These are phyloP conservation scores for Kentomonas sorsogonicus DNA, from an alignment of 208 protist genomes.

Conservation along the genomic window DNA sequence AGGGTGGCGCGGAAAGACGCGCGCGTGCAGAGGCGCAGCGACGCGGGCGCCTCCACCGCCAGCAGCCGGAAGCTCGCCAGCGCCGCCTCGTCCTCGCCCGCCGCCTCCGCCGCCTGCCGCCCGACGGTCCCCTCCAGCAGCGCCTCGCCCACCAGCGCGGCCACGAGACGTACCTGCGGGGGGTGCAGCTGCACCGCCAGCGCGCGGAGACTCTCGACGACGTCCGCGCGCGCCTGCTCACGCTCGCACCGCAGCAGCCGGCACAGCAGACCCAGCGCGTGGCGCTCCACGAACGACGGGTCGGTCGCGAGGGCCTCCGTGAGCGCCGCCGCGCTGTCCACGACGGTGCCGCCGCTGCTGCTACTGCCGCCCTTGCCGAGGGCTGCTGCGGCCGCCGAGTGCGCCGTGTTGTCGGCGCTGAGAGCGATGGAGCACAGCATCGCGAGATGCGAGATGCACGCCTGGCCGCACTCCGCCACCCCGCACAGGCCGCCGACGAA, in stretches of 20 bases:
- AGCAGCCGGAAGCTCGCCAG: constrained; percentile 49
- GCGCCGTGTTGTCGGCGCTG: constrained; percentile 11
- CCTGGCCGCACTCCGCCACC: constrained; percentile 62
- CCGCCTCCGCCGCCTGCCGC: constrained; percentile 22
- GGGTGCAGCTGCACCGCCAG: constrained; percentile 63
- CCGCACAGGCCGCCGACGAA: constrained; percentile 79
- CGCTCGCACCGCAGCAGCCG: constrained; percentile 54
- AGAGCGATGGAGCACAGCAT: constrained; percentile 58
- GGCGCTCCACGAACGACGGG: constrained; percentile 25
- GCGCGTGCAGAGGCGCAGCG: constrained; percentile 59
- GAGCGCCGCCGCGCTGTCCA: too few species aligned
- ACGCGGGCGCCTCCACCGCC: constrained; percentile 40
- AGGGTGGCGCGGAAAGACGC: constrained; percentile 61
- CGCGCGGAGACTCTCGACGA: constrained; percentile 52
- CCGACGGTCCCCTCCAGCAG: constrained; percentile 56
- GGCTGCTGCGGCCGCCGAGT: not conserved
- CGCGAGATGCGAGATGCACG: constrained; percentile 68
- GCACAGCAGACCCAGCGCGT: constrained; percentile 51
- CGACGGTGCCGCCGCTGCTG: constrained; percentile 22
- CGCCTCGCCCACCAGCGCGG: constrained; percentile 44
- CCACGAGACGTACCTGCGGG: constrained; percentile 29
- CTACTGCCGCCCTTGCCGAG: constrained; percentile 9
- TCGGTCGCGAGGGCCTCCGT: constrained; percentile 19
- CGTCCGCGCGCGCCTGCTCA: constrained; percentile 64
- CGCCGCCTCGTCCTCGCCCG: constrained; percentile 25